These are phyloP conservation scores for Fusarium veterinarium DNA, from an alignment of 2,329 filamentous ascomycete genomes.

Conservation along the genomic window DNA sequence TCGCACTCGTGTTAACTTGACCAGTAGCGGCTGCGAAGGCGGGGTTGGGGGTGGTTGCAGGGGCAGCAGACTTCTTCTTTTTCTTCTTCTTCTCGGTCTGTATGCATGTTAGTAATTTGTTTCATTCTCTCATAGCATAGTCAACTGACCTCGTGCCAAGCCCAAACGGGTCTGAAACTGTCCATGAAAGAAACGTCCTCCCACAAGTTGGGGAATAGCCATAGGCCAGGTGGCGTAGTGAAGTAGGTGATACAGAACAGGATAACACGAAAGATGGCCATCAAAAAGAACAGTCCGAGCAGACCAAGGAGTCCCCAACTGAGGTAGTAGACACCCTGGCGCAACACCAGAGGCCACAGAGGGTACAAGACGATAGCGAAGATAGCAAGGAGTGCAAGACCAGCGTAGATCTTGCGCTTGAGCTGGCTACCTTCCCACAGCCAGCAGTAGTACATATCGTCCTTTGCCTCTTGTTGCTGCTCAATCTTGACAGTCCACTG, in stretches of 20 bases:
- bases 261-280: conserved; percentile 97
- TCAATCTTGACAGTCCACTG: conserved; percentile 96
- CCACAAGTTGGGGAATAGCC: conserved; percentile 97
- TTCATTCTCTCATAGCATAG: neutral
- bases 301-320: conserved; percentile 93
- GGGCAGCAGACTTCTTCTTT: conserved; percentile 64
- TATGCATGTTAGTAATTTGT: conserved; percentile 32
- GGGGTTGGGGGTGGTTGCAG: conserved; percentile 51
- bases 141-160: conserved; percentile 89
- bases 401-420: conserved; percentile 93
- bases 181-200: conserved; percentile 99
- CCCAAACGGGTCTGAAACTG: conserved; percentile 95
- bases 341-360: conserved; percentile 90
- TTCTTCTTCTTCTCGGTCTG: conserved; percentile 59
- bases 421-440: conserved; percentile 94
- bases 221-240: conserved; percentile 84
- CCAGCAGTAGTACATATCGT: conserved; percentile 96
- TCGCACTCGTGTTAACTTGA: conserved; percentile 63
- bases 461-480: conserved; percentile 89
- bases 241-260: conserved; percentile 95
- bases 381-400: conserved; percentile 82
- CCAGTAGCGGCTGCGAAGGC: conserved; percentile 66
- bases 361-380: conserved; percentile 95
- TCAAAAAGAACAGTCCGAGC: conserved; percentile 92
- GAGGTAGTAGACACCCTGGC: conserved; percentile 96